phyloP scores from a whole-genome alignment of 495 filamentous ascomycete species.

The Cairneyella variabilis region DNA sequence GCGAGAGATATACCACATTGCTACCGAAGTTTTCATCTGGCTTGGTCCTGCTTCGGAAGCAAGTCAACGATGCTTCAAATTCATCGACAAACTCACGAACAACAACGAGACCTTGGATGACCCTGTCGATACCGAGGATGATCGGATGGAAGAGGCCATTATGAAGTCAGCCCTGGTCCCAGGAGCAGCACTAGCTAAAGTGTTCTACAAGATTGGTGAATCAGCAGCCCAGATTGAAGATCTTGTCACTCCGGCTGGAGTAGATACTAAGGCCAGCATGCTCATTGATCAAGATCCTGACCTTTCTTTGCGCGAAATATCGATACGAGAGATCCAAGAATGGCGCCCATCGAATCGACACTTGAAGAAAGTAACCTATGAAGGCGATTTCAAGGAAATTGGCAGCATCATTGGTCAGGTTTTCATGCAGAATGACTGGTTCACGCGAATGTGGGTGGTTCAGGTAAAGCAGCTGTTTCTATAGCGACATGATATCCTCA shows the following conservation, averaged over 20 bases:
- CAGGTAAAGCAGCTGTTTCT: neutral
- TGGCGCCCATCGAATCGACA: neutral
- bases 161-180: neutral
- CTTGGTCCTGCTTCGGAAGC: slow-evolving; percentile 5
- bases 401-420: neutral
- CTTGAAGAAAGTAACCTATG: neutral
- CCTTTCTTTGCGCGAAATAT: neutral
- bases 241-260: neutral
- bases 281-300: neutral
- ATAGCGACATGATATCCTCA: neutral
- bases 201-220: neutral
- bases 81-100: neutral
- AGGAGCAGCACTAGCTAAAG: neutral
- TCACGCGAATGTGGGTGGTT: slow-evolving; percentile 16
- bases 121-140: neutral
- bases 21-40: slow-evolving; percentile 7
- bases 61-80: slow-evolving; percentile 1
- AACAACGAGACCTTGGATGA: neutral
- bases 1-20: slow-evolving; percentile 10
- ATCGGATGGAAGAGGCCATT: neutral
- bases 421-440: slow-evolving; percentile 10
- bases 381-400: slow-evolving; percentile 6
- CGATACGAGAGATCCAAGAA: neutral
- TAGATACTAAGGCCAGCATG: neutral
- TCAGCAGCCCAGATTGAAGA: neutral